Evolutionary conservation across 768 basidiomycete species (phyloP), one percentile per base, ranked within the genome.

Genomic region (Boletus vermiculosoides): DNA sequence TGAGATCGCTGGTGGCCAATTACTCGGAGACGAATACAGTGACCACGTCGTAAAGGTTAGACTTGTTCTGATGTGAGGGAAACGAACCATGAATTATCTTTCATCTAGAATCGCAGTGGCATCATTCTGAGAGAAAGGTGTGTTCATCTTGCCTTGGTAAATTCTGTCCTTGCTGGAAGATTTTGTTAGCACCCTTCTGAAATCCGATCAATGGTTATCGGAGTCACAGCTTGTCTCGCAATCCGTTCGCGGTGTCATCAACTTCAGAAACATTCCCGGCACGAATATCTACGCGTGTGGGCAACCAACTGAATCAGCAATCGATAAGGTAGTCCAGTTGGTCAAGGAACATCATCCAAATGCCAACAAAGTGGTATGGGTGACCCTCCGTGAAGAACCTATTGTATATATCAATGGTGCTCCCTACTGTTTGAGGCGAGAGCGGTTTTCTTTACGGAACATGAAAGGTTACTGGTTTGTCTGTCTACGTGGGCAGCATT

Each of bases 1-100:
- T 12, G 86, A 82, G 34, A 89, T 87, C 56, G 74, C 83, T 22
- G 93, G 93, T 11, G 93, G 92, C 0, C 90, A 88, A 67, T 83
- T 97, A 44, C 76, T 95, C 1, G 96, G 94, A 5, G 95, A 98
- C 67, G 97, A 99, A 70, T 98, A 93, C 77, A 93, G 92, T 3
- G 90, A 92, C 41, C 92, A 95, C 69, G 93, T 98, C 45, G 85
- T 99, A 33, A 89, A 89, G 80, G 92, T 90, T 56, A 30, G 78
- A 45, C 52, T 22, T 25, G 16, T 44, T 50, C 28, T 15, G 2
- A n/a, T 28, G 18, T 25, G 20, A 45, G 30, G 33, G 50, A 42
- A n/a, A 45, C 15, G 34, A 28, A 45, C 30, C 20, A 41, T 46
- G 46, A 52, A 48, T 15, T 12, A 0, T 44, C 1, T 18, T 41